Conservation (phyloP, 2,329 filamentous ascomycete genomes). For the Verticillium klebahnii region DNA sequence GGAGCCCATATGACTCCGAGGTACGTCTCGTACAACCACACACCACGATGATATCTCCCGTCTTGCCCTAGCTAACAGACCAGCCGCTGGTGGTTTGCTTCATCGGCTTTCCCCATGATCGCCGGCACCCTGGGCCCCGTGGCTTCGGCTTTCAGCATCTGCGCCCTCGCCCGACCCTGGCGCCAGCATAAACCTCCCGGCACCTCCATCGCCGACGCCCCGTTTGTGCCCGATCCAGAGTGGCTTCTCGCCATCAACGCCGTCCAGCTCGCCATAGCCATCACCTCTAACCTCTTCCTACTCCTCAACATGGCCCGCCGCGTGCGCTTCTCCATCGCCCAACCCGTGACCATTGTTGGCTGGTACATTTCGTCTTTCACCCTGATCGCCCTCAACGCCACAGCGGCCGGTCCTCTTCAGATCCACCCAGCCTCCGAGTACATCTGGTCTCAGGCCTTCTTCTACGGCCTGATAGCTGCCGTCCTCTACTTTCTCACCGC, state of each 20-base stretch:
- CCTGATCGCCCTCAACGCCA: constrained; percentile 61
- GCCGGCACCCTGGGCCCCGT: constrained; percentile 82
- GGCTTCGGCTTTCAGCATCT: constrained; percentile 83
- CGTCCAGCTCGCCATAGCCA: constrained; percentile 68
- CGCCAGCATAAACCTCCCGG: constrained; percentile 50
- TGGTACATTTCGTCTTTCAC: constrained; percentile 67
- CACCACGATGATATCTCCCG: background rate
- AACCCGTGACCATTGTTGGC: constrained; percentile 76
- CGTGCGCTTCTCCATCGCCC: constrained; percentile 74
- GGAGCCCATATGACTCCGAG: constrained; percentile 39
- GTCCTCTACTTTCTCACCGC: constrained; percentile 75
- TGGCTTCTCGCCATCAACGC: constrained; percentile 78
- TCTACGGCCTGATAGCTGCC: constrained; percentile 78
- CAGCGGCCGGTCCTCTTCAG: constrained; percentile 55
- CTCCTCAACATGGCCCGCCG: constrained; percentile 81
- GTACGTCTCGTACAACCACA: constrained; percentile 17
- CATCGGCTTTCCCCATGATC: constrained; percentile 67
- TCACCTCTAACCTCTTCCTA: constrained; percentile 75
- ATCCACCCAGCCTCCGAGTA: constrained; percentile 43
- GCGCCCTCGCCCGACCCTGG: constrained; percentile 79
- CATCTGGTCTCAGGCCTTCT: constrained; percentile 76
- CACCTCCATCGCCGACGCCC: constrained; percentile 41
- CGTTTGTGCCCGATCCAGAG: constrained; percentile 58
- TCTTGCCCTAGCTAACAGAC: background rate
- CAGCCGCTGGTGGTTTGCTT: constrained; percentile 61